Conservation (phyloP, 1,284 basidiomycete genomes). For the Kwoniella shivajii region DNA sequence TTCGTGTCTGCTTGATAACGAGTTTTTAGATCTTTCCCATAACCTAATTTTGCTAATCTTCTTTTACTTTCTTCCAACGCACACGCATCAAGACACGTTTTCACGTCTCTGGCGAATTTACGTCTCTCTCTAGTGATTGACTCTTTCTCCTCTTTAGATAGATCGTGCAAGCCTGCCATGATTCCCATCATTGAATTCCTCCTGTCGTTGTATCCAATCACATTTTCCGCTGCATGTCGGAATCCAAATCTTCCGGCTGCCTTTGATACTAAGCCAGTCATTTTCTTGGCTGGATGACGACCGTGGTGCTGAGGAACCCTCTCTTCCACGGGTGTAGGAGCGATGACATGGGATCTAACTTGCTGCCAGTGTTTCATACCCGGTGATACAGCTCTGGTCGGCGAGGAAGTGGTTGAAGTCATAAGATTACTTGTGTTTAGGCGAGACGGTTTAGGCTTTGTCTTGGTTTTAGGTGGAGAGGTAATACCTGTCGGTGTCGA, state of each 20-base stretch:
- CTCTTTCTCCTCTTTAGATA: constrained; percentile 42
- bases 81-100: constrained; percentile 44
- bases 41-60: constrained; percentile 24
- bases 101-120: constrained; percentile 45
- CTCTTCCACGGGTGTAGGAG: constrained; percentile 36
- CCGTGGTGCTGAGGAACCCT: constrained; percentile 2
- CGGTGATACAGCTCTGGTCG: constrained; percentile 37
- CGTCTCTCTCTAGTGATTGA: constrained; percentile 43
- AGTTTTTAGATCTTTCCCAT: constrained; percentile 1
- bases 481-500: constrained; percentile 16
- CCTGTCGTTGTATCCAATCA: constrained; percentile 40
- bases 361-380: constrained; percentile 49
- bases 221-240: constrained; percentile 42
- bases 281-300: constrained; percentile 19
- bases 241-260: constrained; percentile 46
- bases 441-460: constrained; percentile 31
- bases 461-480: constrained; percentile 14
- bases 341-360: constrained; percentile 44
- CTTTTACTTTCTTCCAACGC: constrained; percentile 39
- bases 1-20: constrained; percentile 8
- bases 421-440: constrained; percentile 33
- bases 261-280: constrained; percentile 39
- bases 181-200: constrained; percentile 23
- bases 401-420: constrained; percentile 17
- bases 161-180: constrained; percentile 20